Conservation (phyloP, 371 early-diverging fungal genomes). For the Vairimorpha apis region DNA sequence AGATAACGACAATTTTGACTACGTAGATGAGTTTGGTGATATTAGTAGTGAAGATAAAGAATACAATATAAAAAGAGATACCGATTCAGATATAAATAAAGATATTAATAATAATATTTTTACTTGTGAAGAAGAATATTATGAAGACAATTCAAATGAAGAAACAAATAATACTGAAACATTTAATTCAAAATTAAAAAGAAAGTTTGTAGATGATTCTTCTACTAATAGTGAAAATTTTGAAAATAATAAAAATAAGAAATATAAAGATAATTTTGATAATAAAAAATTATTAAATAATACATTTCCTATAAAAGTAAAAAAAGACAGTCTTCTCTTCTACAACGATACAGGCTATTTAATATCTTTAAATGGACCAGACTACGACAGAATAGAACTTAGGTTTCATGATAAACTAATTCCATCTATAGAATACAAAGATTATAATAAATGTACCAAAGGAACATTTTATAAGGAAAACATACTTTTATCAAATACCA, state of each 20-base stretch:
- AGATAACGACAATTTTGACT: not conserved
- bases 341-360: slow-evolving; percentile 28
- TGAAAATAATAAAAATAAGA: not conserved
- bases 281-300: not conserved
- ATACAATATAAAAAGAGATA: not conserved
- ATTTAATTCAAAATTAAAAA: no score
- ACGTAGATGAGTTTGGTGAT: not conserved
- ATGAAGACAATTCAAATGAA: no score
- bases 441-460: slow-evolving; percentile 2
- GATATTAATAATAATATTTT: not conserved
- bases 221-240: not conserved
- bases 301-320: not conserved
- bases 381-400: slow-evolving; percentile 16
- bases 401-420: slow-evolving; percentile 22
- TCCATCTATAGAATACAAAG: slow-evolving; percentile 10
- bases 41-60: not conserved
- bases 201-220: not conserved
- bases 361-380: not conserved
- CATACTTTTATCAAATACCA: slow-evolving; percentile 2
- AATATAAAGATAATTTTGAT: not conserved
- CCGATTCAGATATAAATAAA: not conserved
- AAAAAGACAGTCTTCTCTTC: slow-evolving; percentile 1
- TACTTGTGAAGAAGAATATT: no score
- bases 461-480: slow-evolving; percentile 17
- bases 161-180: no score